Evolutionary conservation across 116 monocot species (phyloP), one percentile per base, ranked within the genome.

Genomic region (Posidonia oceanica): DNA sequence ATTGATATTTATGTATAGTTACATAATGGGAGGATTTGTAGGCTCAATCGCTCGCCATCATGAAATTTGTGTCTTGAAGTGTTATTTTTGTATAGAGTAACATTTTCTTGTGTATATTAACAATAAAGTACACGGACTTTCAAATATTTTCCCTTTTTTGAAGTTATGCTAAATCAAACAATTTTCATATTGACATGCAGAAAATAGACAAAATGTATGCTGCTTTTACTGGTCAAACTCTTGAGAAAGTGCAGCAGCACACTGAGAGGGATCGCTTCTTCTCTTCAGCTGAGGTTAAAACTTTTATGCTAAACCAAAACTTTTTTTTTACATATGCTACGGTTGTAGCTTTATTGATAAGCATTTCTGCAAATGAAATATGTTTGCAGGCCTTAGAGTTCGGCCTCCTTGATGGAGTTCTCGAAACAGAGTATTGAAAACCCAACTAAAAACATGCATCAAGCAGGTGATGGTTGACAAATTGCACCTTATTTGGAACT

Each of bases 191-290:
- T 52, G 53, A 14, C 2, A 5, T 79, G 75, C 85, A 96, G 96
- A 96, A 91, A 96, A 81, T 96, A 44, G 96, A 96, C 81, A 79
- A 78, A 72, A 96, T 96, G 96, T 96, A 85, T 83, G 79, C 87
- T 71, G 91, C 91, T 57, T 91, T 96, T 71, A 91, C 91, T 16
- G 91, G 91, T 42, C 87, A 87, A 87, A 14, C 91, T 42, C 41
- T 96, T 39, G 96, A 96, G 71, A 82, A 73, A 79, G 91, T 96
- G 52, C 91, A 96, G 23, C 75, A 83, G 56, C 91, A 89, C 67
- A 96, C 96, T 11, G 91, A 96, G 64, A 87, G 91, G 56, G 91
- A 96, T 79, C 82, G 85, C 4, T 91, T 89, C 74, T 81, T 95
- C 55, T 88, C 95, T 65, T n/a, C 91, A 53, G 67, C 88, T 36